A percentile compares a stretch with the other conserved stretches of the same genome.
Conservation (phyloP, 2,329 filamentous ascomycete species). For the Alternaria ethzedia region DNA sequence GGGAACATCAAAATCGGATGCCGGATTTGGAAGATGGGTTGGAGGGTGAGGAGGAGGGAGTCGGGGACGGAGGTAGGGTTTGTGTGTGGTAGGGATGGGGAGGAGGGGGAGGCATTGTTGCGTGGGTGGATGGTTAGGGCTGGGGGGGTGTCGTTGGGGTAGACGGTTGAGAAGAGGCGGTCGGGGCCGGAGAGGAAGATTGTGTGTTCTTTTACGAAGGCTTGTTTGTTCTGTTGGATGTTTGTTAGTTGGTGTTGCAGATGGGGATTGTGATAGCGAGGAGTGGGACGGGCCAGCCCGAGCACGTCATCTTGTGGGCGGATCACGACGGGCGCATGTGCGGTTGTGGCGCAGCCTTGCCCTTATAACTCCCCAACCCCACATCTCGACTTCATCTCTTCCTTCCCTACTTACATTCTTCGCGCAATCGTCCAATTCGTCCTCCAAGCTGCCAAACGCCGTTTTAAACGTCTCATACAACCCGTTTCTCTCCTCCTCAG, state of each 20-base stretch:
- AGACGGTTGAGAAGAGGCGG: slow-evolving; percentile 10
- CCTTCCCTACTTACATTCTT: slow-evolving; percentile 16
- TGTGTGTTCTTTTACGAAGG: slow-evolving; percentile 22
- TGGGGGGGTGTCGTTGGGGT: not conserved
- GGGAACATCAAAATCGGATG: slow-evolving; percentile 25
- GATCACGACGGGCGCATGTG: slow-evolving; percentile 2
- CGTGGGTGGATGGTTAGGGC: slow-evolving; percentile 9
- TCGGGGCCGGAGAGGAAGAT: slow-evolving; percentile 12
- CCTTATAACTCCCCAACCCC: not conserved
- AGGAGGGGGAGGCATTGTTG: not conserved
- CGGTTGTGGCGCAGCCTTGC: not conserved
- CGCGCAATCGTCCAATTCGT: slow-evolving; percentile 20
- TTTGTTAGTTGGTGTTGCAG: not conserved
- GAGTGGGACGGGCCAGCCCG: not conserved
- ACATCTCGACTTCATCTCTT: not conserved
- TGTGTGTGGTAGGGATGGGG: slow-evolving; percentile 1
- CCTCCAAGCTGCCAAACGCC: slow-evolving; percentile 15
- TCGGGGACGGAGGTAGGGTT: slow-evolving; percentile 23
- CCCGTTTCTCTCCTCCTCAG: slow-evolving; percentile 5
- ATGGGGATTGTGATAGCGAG: no score
- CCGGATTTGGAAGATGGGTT: slow-evolving; percentile 25
- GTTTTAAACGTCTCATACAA: slow-evolving; percentile 10
- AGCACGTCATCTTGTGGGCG: slow-evolving; percentile 12
- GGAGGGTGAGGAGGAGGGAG: slow-evolving; percentile 15
- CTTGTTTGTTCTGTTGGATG: slow-evolving; percentile 13